These are phyloP conservation scores for Alternaria gansuensis DNA, from an alignment of 2,329 filamentous ascomycete genomes.

Conservation along the genomic window DNA sequence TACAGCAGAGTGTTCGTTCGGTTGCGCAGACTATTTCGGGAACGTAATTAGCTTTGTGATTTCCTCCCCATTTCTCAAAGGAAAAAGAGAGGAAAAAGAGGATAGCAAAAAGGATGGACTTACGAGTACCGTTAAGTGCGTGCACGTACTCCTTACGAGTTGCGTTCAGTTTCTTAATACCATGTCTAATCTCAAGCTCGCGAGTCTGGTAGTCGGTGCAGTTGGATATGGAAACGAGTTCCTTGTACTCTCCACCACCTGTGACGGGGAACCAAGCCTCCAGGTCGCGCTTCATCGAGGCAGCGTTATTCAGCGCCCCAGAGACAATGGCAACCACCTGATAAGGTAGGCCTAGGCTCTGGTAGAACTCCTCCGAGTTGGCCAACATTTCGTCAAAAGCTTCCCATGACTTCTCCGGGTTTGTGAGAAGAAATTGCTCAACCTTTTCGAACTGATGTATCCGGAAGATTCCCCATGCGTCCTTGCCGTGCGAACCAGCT, in stretches of 20 bases:
- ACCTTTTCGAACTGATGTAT: slow-evolving; percentile 93
- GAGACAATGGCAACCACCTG: slow-evolving; percentile 93
- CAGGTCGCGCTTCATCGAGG: slow-evolving; percentile 91
- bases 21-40: slow-evolving; percentile 74
- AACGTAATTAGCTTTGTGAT: background rate
- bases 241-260: slow-evolving; percentile 89
- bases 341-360: slow-evolving; percentile 88
- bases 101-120: slow-evolving; percentile 15
- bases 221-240: slow-evolving; percentile 96
- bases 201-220: slow-evolving; percentile 98
- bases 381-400: slow-evolving; percentile 93
- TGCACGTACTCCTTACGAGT: slow-evolving; percentile 93
- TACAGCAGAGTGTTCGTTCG: slow-evolving; percentile 89
- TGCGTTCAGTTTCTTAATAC: slow-evolving; percentile 77
- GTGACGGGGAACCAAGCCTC: slow-evolving; percentile 76
- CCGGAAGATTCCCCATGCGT: slow-evolving; percentile 98
- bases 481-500: slow-evolving; percentile 87
- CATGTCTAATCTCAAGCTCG: slow-evolving; percentile 90
- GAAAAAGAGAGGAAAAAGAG: too few relatives aligned
- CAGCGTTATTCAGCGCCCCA: slow-evolving; percentile 66
- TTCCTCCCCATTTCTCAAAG: background rate
- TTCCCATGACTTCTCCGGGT: slow-evolving; percentile 86
- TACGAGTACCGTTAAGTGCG: slow-evolving; percentile 78
- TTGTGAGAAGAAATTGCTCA: slow-evolving; percentile 61
- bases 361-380: slow-evolving; percentile 93